Base-by-base conservation (phyloP, 73 alveolate genomes). In the Paramecium caudatum region DNA sequence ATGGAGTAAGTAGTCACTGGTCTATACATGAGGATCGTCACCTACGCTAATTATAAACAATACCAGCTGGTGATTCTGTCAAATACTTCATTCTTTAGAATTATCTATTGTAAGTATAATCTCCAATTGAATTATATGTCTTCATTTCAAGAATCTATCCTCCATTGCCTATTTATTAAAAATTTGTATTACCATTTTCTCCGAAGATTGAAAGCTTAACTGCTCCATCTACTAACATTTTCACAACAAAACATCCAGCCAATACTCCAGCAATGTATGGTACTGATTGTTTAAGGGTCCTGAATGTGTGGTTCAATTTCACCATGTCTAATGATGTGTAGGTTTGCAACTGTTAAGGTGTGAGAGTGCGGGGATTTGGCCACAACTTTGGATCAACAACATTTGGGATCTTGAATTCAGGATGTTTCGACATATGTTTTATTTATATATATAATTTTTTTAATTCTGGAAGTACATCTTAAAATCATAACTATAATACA, bases 61-160 rank as follows among this genome's bases (percentile, higher is more conserved):
- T 41, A 74, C 88, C 69, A 19, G 88, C 43, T 74, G 69, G 62
- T 23, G 16, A 16, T 74, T 74, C 88, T 4, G 88, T 74, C 8
- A 74, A 25, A 74, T 74, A 74, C 43, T 68, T 74, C 88, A 74
- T 74, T 74, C 88, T 74, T 13, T 74, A 74, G 88, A 74, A 74
- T 74, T 74, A 74, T 74, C 88, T 74, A 45, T 74, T 74, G 16
- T 74, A 74, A 16, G 88, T 74, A 41, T 74, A 74, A 74, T 74
- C 88, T 3, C 47, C 55, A 19, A 74, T 74, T 19, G 34, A 41
- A 15, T 74, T 74, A 37, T 45, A 41, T 15, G 88, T 74, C 47
- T 74, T 74, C 69, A 74, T 74, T 43, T 37, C 32, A 10, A 74
- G 55, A 13, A 74, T 13, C 16, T 15, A 23, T 74, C 88, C 88